Evolutionary conservation across 768 basidiomycete genomes (phyloP), one percentile per base, ranked within the genome.

Genomic region (Cubamyces sp.): DNA sequence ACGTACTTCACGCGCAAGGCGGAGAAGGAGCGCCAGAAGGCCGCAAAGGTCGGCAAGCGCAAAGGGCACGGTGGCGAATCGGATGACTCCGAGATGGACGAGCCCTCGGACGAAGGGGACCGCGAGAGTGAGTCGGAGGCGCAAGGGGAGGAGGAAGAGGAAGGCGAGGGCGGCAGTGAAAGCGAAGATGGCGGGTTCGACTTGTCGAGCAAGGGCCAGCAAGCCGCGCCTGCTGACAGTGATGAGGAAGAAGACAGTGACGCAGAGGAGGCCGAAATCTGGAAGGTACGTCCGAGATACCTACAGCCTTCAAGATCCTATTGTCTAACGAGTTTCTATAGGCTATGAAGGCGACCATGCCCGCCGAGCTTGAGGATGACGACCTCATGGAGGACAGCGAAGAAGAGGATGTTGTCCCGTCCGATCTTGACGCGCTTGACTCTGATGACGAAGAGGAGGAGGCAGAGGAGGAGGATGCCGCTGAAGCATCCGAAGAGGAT

Each of bases 341-440:
- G 94, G 94, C 85, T 0, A 96, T 96, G 92, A 86, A 92, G 80
- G 84, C 86, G n/a, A 84, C 86, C 3, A 88, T 96, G 84, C 92
- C 91, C 2, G 82, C 79, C 57, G 69, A 77, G 66, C 67, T 71
- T 39, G 69, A 70, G 28, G 75, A 71, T 48, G 72, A 69, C 18
- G 74, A 73, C 51, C 71, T 77, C 37, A 64, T 66, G 60, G 66
- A 65, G 11, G 77, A 73, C 52, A 70, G 73, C 46, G 72, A 72
- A 53, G 75, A 71, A 25, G 60, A 59, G 15, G 72, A 73, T 54
- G 71, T 72, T 25, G 52, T 65, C 5, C 64, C 69, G 5, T 67
- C 69, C 1, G 73, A 66, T 19, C 62, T 66, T n/a, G 73, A 70
- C 34, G 66, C 65, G 26, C 55, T 40, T 21, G 74, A 72, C 16